Percentiles rank a stretch among this genome's conserved stretches.
Conservation (phyloP, 2,329 filamentous ascomycete genomes). For the Orbilia brochopaga region DNA sequence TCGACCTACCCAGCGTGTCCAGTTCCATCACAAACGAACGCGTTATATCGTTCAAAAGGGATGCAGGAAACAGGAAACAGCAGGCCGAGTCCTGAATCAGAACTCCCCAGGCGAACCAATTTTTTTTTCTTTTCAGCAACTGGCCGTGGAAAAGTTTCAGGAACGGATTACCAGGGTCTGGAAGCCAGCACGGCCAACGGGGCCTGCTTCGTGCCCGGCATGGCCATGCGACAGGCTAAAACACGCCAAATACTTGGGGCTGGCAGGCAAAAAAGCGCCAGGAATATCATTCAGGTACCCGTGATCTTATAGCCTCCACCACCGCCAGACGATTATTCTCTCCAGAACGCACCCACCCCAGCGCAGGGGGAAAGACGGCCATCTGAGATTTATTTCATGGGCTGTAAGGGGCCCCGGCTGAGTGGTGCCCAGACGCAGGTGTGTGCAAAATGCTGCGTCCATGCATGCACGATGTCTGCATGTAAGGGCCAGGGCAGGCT, state of each 20-base stretch:
- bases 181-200: slow-evolving; percentile 7
- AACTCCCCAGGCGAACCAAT: not conserved
- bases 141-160: slow-evolving; percentile 38
- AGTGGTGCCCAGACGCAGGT: not conserved
- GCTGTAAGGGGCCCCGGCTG: slow-evolving; percentile 3
- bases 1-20: not conserved
- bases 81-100: not conserved
- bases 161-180: slow-evolving; percentile 46
- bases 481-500: not conserved
- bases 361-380: not conserved
- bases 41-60: not conserved
- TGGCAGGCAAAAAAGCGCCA: not conserved
- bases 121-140: slow-evolving; percentile 11
- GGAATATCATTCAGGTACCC: slow-evolving; percentile 27
- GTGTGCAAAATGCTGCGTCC: not conserved
- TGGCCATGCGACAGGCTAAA: slow-evolving; percentile 49
- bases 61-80: not conserved
- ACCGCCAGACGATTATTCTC: not conserved
- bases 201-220: not conserved
- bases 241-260: slow-evolving; percentile 7
- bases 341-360: not conserved
- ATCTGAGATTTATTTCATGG: slow-evolving; percentile 6
- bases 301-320: not conserved
- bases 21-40: not conserved
- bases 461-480: not conserved